Evolutionary conservation across 1,284 basidiomycete species (phyloP).

Genomic region (Vanrija pseudolonga): DNA sequence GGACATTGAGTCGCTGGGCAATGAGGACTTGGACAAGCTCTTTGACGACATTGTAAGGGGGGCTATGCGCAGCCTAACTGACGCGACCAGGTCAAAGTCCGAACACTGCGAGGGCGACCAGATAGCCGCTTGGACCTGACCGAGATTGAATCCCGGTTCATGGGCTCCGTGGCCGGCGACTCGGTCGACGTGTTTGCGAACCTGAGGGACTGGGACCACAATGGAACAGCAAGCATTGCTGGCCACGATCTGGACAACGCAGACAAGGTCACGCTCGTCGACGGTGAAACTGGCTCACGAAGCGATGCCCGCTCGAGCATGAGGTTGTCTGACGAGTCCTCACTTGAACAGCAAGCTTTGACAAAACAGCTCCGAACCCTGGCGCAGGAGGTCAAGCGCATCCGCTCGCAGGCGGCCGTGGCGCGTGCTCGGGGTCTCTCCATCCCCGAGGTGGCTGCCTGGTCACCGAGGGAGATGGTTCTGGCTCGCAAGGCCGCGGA

Average conservation of each 20-base stretch:
- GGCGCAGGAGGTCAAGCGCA: slow-evolving; percentile 73
- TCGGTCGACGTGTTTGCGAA: slow-evolving; percentile 48
- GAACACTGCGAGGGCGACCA: slow-evolving; percentile 68
- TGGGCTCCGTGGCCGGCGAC: slow-evolving; percentile 33
- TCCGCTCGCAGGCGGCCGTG: slow-evolving; percentile 72
- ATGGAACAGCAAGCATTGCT: slow-evolving; percentile 56
- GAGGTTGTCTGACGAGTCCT: slow-evolving; percentile 62
- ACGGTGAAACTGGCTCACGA: slow-evolving; percentile 7
- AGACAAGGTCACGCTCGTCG: slow-evolving; percentile 2
- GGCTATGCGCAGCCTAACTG: too few relatives aligned
- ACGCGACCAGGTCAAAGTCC: slow-evolving; percentile 64
- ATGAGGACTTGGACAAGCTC: slow-evolving; percentile 87
- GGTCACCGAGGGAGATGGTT: slow-evolving; percentile 71
- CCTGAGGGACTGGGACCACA: slow-evolving; percentile 54
- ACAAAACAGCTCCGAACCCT: slow-evolving; percentile 77
- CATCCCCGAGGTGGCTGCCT: slow-evolving; percentile 71
- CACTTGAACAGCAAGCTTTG: slow-evolving; percentile 85
- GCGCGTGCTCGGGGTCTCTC: slow-evolving; percentile 59
- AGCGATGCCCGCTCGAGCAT: slow-evolving; percentile 3
- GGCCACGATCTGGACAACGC: slow-evolving; percentile 24
- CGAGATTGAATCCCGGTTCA: slow-evolving; percentile 32
- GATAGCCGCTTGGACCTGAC: slow-evolving; percentile 39
- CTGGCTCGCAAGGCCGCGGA: slow-evolving; percentile 74
- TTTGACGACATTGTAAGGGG: slow-evolving; percentile 60
- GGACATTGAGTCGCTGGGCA: slow-evolving; percentile 80